Percentiles rank a stretch among this genome's conserved stretches.
Conservation (phyloP, 257 asterid genomes). For the Penstemon newberryi region DNA sequence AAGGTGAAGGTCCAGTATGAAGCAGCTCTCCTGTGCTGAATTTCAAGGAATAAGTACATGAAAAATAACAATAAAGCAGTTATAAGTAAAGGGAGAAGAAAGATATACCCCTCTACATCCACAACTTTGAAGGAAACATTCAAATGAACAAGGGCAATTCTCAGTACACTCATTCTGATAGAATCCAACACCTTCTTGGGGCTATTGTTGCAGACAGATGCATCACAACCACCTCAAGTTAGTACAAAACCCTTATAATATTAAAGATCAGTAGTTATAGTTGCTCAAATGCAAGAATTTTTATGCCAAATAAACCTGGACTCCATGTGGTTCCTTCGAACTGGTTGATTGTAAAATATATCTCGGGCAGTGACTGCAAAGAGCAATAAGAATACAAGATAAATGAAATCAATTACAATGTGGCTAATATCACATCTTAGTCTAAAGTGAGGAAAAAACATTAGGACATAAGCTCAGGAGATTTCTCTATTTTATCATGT, state of each 20-base stretch:
- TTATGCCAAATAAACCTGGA: conserved; percentile 56
- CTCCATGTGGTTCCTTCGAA: conserved; percentile 80
- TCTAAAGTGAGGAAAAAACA: neutral
- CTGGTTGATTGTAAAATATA: conserved; percentile 90
- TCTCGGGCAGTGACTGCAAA: conserved; percentile 76
- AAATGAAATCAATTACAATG: conserved; percentile 5
- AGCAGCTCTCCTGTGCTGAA: conserved; percentile 77
- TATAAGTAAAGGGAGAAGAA: conserved; percentile 26
- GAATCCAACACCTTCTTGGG: conserved; percentile 76
- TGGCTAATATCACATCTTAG: no score
- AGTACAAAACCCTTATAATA: conserved; percentile 22
- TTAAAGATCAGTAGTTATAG: conserved; percentile 14
- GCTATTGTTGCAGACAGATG: conserved; percentile 44
- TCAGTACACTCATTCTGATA: conserved; percentile 64
- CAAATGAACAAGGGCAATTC: conserved; percentile 75
- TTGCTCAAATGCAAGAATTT: conserved; percentile 15
- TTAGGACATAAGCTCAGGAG: neutral
- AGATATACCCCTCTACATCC: conserved; percentile 69
- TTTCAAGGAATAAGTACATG: conserved; percentile 30
- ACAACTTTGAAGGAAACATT: conserved; percentile 65
- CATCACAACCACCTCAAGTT: conserved; percentile 34
- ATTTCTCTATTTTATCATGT: neutral
- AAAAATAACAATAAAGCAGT: conserved; percentile 27
- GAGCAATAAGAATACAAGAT: conserved; percentile 12
- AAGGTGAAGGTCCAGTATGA: conserved; percentile 53